These are phyloP conservation scores for Lactifluus hygrophoroides DNA, from an alignment of 768 basidiomycete species.

Conservation along the genomic window DNA sequence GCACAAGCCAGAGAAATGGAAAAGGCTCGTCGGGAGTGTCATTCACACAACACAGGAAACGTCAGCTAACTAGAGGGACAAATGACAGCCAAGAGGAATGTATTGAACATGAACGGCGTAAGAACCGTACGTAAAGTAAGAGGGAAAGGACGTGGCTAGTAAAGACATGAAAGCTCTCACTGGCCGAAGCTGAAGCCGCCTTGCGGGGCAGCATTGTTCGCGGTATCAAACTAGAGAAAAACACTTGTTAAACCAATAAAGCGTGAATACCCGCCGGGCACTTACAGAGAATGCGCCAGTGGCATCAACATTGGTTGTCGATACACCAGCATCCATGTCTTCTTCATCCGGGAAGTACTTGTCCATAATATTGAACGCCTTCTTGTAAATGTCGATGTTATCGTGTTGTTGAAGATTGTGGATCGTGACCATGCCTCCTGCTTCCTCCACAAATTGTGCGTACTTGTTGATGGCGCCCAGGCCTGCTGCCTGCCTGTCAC, in stretches of 20 bases:
- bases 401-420: conserved; percentile 99
- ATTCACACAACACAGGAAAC: conserved; percentile 13
- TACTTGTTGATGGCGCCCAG: conserved; percentile 87
- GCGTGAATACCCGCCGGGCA: conserved; percentile 11
- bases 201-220: conserved; percentile 76
- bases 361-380: conserved; percentile 97
- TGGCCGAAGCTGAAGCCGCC: conserved; percentile 95
- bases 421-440: conserved; percentile 97
- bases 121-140: conserved; percentile 10
- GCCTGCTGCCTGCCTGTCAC: conserved; percentile 77
- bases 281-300: conserved; percentile 68
- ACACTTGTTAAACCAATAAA: background rate
- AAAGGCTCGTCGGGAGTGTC: conserved; percentile 12
- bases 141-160: background rate
- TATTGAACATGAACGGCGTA: conserved; percentile 9
- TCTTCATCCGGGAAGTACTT: conserved; percentile 99
- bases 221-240: conserved; percentile 61
- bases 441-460: conserved; percentile 92
- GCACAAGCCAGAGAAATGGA: conserved; percentile 2
- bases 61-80: conserved; percentile 8
- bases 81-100: conserved; percentile 13
- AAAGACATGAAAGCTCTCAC: conserved; percentile 29
- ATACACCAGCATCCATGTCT: conserved; percentile 77
- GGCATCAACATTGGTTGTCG: conserved; percentile 65
- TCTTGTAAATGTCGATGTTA: conserved; percentile 99